Base-by-base conservation (phyloP, 495 filamentous ascomycete genomes). In the Choiromyces venosus region DNA sequence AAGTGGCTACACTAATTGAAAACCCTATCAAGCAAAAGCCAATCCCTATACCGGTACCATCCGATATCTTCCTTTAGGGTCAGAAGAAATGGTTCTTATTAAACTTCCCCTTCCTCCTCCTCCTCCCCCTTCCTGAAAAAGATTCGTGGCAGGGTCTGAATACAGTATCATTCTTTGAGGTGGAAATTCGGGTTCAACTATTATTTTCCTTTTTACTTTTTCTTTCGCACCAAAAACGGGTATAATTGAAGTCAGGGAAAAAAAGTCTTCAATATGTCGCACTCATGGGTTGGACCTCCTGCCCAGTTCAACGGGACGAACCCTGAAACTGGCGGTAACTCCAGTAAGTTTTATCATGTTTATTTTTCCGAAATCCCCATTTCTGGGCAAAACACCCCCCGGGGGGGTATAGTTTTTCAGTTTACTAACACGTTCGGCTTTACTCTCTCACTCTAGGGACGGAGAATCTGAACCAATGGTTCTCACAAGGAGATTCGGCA, bases 281-380 rank as follows among this genome's bases (percentile, higher is more conserved):
- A 96, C 85, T 87, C 92, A 81, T 93, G 92, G 91, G 85, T 91
- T 69, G 93, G 93, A 68, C 84, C 92, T 39, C 93, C 93, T 18
- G 82, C 89, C 44, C 79, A 83, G 69, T 96, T 92, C 85, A 91
- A 91, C 82, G 88, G 91, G 79, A 93, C 93, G 52, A 88, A 91
- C 76, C 66, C 82, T n/a, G 83, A 86, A 52, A 83, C 86, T 70
- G 93, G 93, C 72, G 93, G 93, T 78, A 85, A 97, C 85, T 92
- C 93, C 66, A 86, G 93, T 96, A 89, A 79, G 92, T 87, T n/a
- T n/a, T n/a, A n/a, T n/a, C 33, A 61, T 69, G 67, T 37, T 74
- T 18, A 61, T 5, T 16, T 5, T 16, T 33, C 52, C 52, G 25
- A 12, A 61, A 29, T 14, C 52, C 3, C 10, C 12, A 61, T 61